Conservation (phyloP, 2,329 filamentous ascomycete genomes). For the Xylaria sp. region DNA sequence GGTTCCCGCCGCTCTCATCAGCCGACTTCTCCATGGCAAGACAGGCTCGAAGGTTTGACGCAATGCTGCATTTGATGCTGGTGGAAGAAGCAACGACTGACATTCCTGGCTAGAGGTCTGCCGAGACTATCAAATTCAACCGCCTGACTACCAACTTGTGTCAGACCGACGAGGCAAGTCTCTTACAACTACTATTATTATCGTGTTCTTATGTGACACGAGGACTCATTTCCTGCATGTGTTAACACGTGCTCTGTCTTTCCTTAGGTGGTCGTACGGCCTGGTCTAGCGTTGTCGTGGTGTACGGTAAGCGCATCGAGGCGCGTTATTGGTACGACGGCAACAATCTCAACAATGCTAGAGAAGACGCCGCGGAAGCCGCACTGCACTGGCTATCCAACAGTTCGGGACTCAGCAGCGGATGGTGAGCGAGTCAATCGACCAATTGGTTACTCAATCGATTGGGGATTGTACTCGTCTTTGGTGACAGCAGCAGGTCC, state of each 20-base stretch:
- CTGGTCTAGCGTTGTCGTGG: constrained; percentile 84
- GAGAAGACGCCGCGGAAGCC: constrained; percentile 89
- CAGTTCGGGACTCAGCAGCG: constrained; percentile 50
- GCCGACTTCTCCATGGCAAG: constrained; percentile 60
- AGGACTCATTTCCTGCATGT: constrained; percentile 1
- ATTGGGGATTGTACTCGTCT: constrained; percentile 22
- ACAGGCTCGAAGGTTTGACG: constrained; percentile 62
- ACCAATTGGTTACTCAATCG: constrained; percentile 20
- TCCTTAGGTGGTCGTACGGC: constrained; percentile 83
- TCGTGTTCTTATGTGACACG: not conserved
- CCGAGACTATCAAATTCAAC: constrained; percentile 60
- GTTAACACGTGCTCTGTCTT: constrained; percentile 28
- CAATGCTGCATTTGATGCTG: constrained; percentile 7
- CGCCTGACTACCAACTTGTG: constrained; percentile 74
- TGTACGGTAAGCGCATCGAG: constrained; percentile 71
- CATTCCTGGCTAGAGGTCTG: constrained; percentile 63
- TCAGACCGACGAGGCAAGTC: constrained; percentile 76
- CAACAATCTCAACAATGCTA: constrained; percentile 85
- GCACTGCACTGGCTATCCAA: constrained; percentile 69
- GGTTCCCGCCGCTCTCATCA: constrained; percentile 37
- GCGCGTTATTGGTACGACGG: constrained; percentile 94
- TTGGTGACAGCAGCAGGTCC: not conserved
- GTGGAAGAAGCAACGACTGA: constrained; percentile 29
- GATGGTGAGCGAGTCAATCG: constrained; percentile 36
- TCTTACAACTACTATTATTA: not conserved